Evolutionary conservation across 108 stramenopile genomes (phyloP).

Genomic region (Mediolabrus comicus): DNA sequence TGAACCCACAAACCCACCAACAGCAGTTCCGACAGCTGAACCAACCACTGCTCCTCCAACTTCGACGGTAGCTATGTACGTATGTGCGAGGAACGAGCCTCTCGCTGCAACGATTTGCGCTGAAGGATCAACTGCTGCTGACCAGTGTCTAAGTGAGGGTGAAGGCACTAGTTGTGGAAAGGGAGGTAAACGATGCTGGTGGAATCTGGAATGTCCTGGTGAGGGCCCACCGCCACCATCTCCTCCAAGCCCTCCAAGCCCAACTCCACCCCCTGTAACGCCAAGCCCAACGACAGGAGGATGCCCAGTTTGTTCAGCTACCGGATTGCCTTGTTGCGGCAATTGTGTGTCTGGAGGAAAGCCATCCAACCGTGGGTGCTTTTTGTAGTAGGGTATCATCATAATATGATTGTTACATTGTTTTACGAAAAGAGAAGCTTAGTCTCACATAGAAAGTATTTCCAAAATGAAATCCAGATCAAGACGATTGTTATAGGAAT

Average conservation of each 20-base stretch:
- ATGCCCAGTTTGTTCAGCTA: background rate
- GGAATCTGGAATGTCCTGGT: background rate
- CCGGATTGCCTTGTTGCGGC: too few species aligned
- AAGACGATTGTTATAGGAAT: too few species aligned
- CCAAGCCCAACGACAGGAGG: too few species aligned
- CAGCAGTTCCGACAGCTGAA: background rate
- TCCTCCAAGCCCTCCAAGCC: background rate
- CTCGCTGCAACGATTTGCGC: background rate
- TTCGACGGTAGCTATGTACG: background rate
- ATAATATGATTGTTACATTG: too few species aligned
- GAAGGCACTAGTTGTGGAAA: background rate
- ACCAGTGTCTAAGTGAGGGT: background rate
- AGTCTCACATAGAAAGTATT: too few species aligned
- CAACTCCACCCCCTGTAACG: background rate
- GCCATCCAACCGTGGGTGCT: too few species aligned
- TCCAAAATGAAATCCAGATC: too few species aligned
- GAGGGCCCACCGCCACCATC: background rate
- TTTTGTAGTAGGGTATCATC: too few species aligned
- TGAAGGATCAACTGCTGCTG: background rate
- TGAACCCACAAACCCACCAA: background rate
- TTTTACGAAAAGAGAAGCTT: too few species aligned
- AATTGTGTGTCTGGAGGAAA: too few species aligned
- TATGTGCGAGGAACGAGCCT: background rate
- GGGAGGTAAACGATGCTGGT: background rate
- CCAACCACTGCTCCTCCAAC: background rate